Conservation (phyloP, 202 grass and related monocot species). For the Zoysia matrella region DNA sequence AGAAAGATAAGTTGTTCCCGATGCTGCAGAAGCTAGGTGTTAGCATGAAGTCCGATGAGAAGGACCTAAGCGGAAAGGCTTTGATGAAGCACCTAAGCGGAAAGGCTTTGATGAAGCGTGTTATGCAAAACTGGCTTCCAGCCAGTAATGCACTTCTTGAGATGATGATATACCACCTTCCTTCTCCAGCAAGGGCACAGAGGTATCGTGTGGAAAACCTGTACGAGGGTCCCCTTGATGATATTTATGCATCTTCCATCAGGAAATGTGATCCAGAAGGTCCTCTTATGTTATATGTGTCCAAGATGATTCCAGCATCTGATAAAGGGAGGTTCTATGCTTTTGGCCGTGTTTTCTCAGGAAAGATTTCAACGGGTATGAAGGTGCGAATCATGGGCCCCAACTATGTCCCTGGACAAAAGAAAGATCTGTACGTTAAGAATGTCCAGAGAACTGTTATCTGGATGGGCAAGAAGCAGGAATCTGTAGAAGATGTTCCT, state of each 20-base stretch:
- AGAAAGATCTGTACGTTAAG: neutral
- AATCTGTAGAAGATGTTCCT: neutral
- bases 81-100: too few species aligned
- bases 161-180: neutral
- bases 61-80: neutral
- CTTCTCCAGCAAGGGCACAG: neutral
- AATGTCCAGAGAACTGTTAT: neutral
- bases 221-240: neutral
- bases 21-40: neutral
- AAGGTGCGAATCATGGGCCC: neutral
- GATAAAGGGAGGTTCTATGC: neutral
- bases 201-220: neutral
- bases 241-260: neutral
- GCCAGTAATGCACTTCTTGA: neutral
- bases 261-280: neutral
- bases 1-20: neutral
- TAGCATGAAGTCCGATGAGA: neutral
- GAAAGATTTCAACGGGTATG: neutral
- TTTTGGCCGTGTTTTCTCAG: neutral
- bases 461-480: neutral
- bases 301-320: neutral
- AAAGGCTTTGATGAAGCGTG: neutral
- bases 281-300: too few species aligned
- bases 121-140: neutral
- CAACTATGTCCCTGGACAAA: neutral